Conservation (phyloP, 108 stramenopile species). For the Cyclotella kingstonii region DNA sequence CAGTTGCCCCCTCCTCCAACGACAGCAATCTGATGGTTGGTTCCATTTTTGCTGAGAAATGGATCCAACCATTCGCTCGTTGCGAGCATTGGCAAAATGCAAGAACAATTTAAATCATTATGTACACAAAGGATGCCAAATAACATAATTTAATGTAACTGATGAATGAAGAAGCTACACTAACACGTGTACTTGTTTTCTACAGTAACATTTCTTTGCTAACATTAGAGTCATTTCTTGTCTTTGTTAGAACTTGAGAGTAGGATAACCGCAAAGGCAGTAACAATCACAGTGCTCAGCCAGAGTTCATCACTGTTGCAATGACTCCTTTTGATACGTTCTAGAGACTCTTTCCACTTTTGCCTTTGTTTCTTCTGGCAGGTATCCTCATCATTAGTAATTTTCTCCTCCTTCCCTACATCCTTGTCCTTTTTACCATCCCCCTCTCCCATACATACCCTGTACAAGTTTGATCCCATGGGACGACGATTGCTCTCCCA, state of each 20-base stretch:
- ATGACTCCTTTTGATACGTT: conserved; percentile 49
- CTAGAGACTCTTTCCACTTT: conserved; percentile 14
- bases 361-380: conserved; percentile 4
- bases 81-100: no score
- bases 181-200: neutral
- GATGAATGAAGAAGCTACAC: no score
- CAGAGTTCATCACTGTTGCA: conserved; percentile 59
- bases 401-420: neutral
- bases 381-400: neutral
- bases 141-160: no score
- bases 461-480: conserved; percentile 37
- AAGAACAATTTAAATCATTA: no score
- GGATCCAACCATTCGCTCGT: no score
- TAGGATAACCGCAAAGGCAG: conserved; percentile 1
- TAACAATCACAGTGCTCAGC: conserved; percentile 50
- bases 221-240: no score
- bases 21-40: no score
- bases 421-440: neutral
- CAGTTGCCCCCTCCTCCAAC: no score
- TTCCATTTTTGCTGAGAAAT: no score
- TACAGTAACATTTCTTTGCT: no score
- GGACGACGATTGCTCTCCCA: conserved; percentile 20
- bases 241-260: no score
- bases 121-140: no score
- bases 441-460: conserved; percentile 48